phyloP scores from a whole-genome alignment of 345 rosid species.

The rapeseed (Brassica napus) region DNA sequence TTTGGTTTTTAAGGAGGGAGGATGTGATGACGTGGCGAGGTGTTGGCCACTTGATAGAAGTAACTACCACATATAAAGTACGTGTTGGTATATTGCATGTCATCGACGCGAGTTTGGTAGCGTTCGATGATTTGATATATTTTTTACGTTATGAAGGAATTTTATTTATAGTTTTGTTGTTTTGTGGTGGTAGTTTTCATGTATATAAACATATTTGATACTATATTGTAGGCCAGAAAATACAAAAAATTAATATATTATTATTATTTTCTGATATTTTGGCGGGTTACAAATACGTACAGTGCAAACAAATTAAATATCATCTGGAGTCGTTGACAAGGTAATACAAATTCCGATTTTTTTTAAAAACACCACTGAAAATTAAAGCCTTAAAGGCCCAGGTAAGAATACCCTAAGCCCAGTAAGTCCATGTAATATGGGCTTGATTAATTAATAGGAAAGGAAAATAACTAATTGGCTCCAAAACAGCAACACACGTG shows the following conservation, averaged over 20 bases:
- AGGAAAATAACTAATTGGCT: slow-evolving; percentile 3
- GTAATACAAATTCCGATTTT: background rate
- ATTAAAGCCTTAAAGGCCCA: background rate
- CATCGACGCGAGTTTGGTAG: slow-evolving; percentile 29
- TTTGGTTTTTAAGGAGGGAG: slow-evolving; percentile 22
- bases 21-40: slow-evolving; percentile 27
- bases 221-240: background rate
- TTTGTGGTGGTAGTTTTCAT: slow-evolving; percentile 2
- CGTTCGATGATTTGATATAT: background rate
- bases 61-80: slow-evolving; percentile 37
- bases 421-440: background rate
- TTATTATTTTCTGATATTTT: background rate
- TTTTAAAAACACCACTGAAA: background rate
- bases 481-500: background rate
- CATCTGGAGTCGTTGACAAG: background rate
- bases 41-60: slow-evolving; percentile 27
- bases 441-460: background rate
- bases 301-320: slow-evolving; percentile 5
- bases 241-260: background rate
- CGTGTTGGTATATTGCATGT: slow-evolving; percentile 9
- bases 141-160: background rate
- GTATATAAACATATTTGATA: background rate
- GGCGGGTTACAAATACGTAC: background rate
- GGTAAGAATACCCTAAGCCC: background rate
- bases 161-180: slow-evolving; percentile 1